Evolutionary conservation across 306 rosid species (phyloP), one percentile per base, ranked within the genome.

Genomic region (Calophaca sinica): DNA sequence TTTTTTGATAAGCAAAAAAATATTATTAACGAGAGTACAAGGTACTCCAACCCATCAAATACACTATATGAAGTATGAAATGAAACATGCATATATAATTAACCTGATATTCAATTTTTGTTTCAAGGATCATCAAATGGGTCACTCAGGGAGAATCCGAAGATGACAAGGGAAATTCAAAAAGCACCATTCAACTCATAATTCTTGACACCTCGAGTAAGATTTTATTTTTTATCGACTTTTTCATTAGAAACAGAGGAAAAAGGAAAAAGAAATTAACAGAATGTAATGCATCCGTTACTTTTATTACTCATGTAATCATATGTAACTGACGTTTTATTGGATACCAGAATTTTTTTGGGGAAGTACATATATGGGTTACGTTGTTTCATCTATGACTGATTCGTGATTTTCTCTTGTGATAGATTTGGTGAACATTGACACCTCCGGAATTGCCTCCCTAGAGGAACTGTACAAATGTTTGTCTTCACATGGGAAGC

Each of bases 191-290:
- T 81, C 87, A 72, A 15, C 80, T 86, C 4, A 80, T 91, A 31
- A 53, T 93, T 72, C 84, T 93, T 73, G 98, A 91, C 69, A 76
- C 84, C 50, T 87, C 97, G 9, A 91, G 98, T 91, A 82, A 86
- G 91, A 2, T 36, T 86, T 39, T 51, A n/a, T 42, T 44, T 55
- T 31, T 9, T 38, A 7, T 6, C 9, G 1, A 33, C 1, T 20
- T 20, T 20, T 20, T 20, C 1, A 20, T 20, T 20, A 20, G 26
- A 20, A 20, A 20, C 26, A 20, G 26, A 20, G 26, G 54, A n/a
- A 49, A 49, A n/a, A 4, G 4, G 45, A 28, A 62, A 62, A 62
- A 9, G 3, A 63, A 51, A 51, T 26, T 28, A 64, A 51, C 1
- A 9, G n/a, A 39, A 9, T 58, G 58, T 8, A 20, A 20, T 20